Conservation (phyloP, 495 filamentous ascomycete genomes). For the Aspergillus sclerotiicarbonarius region DNA sequence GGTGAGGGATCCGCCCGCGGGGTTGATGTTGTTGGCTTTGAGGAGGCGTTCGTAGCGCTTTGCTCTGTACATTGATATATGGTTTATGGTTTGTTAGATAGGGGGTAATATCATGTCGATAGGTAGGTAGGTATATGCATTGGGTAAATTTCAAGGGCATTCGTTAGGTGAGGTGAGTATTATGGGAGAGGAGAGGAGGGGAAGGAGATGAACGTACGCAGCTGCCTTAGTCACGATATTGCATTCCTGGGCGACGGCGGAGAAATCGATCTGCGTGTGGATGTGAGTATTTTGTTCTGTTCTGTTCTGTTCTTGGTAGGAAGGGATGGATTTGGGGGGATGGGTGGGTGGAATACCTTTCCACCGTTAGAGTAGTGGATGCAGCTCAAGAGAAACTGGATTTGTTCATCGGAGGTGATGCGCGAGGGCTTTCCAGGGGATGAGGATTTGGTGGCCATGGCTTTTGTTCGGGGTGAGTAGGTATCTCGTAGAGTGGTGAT, state of each 20-base stretch:
- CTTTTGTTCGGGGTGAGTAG: too few species aligned
- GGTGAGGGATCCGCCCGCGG: too few species aligned
- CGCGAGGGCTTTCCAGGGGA: conserved; percentile 41
- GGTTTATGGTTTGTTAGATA: too few species aligned
- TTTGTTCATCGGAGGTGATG: conserved; percentile 50
- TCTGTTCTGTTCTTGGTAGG: too few species aligned
- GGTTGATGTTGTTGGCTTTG: conserved; percentile 43
- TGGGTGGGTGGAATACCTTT: conserved; percentile 38
- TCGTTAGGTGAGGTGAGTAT: too few species aligned
- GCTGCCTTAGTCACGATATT: conserved; percentile 61
- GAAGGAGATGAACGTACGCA: conserved; percentile 52
- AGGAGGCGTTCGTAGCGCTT: conserved; percentile 66
- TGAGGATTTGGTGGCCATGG: conserved; percentile 6
- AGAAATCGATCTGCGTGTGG: conserved; percentile 55
- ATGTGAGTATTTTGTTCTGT: conserved; percentile 6
- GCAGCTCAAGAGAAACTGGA: conserved; percentile 64
- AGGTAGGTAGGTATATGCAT: not conserved
- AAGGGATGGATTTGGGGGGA: not conserved
- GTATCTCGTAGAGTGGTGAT: too few species aligned
- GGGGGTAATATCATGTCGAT: too few species aligned
- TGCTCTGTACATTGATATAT: conserved; percentile 44
- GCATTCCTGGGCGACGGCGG: conserved; percentile 60
- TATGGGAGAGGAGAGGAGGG: conserved; percentile 2
- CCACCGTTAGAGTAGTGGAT: conserved; percentile 56
- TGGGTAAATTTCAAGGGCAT: not conserved